These are phyloP conservation scores for Penicillium polonicum DNA, from an alignment of 2,329 filamentous ascomycete species.

Conservation along the genomic window DNA sequence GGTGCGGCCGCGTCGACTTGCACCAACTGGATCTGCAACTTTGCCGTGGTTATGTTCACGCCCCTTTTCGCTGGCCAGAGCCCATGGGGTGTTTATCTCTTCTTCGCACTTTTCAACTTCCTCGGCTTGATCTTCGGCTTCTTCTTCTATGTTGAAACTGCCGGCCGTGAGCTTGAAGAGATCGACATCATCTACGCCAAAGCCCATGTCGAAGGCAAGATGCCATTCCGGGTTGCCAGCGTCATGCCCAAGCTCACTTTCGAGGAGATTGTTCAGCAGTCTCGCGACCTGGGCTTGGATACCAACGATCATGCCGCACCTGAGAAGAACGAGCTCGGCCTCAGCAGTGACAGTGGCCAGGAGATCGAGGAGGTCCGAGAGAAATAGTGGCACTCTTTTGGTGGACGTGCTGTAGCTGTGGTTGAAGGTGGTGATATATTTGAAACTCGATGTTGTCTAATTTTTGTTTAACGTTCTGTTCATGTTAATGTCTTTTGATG, in stretches of 20 bases:
- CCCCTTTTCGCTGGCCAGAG: conserved; percentile 37
- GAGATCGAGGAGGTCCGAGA: conserved; percentile 12
- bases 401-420: background rate
- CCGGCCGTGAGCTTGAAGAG: conserved; percentile 43
- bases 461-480: background rate
- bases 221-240: conserved; percentile 27
- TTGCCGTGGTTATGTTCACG: conserved; percentile 52
- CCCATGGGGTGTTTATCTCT: conserved; percentile 42
- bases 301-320: background rate
- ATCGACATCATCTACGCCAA: conserved; percentile 15
- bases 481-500: background rate
- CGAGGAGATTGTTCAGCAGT: conserved; percentile 27
- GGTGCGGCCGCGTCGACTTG: conserved; percentile 53
- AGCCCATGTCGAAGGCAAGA: conserved; percentile 23
- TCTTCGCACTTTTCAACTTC: conserved; percentile 41
- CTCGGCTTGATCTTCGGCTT: conserved; percentile 50
- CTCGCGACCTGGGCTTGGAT: conserved; percentile 26
- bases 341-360: conserved; percentile 18
- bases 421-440: background rate
- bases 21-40: conserved; percentile 56
- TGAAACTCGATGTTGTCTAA: background rate
- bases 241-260: conserved; percentile 33
- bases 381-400: background rate
- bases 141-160: conserved; percentile 53
- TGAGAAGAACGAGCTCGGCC: conserved; percentile 25